Percentiles rank a stretch among this genome's conserved stretches.
These are phyloP conservation scores for Flaveria brownii DNA, from an alignment of 129 eudicot genomes.

Conservation along the genomic window DNA sequence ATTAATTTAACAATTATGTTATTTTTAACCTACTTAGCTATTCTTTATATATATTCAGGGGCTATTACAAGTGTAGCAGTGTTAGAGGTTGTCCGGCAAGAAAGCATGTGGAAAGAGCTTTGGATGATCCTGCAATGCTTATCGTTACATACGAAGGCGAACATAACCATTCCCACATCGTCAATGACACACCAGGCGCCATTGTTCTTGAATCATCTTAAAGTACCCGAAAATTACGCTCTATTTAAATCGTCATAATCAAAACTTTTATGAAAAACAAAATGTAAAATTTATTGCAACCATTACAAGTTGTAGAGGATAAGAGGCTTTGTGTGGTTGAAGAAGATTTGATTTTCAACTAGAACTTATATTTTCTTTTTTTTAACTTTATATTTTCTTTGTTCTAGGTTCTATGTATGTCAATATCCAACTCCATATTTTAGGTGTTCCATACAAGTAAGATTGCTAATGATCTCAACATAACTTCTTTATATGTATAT, in stretches of 20 bases:
- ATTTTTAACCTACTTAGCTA: neutral
- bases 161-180: constrained; percentile 58
- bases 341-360: neutral
- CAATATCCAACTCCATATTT: neutral
- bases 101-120: constrained; percentile 88
- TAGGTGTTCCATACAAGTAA: neutral
- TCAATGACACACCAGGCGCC: constrained; percentile 1
- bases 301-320: constrained; percentile 1
- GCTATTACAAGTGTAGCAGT: constrained; percentile 98
- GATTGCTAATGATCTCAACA: too few species aligned
- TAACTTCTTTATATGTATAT: too few species aligned
- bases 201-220: constrained; percentile 9
- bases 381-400: neutral
- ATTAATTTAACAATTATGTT: neutral
- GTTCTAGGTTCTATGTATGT: neutral
- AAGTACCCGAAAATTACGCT: neutral
- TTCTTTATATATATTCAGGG: constrained; percentile 39
- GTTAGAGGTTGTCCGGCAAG: constrained; percentile 94
- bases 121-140: constrained; percentile 87
- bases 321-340: neutral
- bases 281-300: constrained; percentile 10
- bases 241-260: neutral
- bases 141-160: constrained; percentile 95
- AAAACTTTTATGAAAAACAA: neutral
- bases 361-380: neutral